phyloP scores from a whole-genome alignment of 768 basidiomycete species.

The Pleurotus salmoneostramineus region DNA sequence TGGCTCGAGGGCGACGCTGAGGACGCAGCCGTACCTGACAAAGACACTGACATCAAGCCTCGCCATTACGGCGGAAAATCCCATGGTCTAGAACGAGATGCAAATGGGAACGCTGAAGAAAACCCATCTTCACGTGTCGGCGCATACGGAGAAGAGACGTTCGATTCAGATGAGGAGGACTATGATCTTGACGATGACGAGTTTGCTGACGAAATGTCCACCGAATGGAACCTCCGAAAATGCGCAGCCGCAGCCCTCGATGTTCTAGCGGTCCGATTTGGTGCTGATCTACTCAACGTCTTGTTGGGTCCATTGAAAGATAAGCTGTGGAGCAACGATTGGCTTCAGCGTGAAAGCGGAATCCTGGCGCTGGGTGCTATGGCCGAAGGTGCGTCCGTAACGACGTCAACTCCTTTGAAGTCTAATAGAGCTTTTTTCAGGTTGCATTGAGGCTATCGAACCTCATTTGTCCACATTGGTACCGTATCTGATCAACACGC shows the following conservation, averaged over 20 bases:
- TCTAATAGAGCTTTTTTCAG: conserved; percentile 33
- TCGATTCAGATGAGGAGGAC: conserved; percentile 84
- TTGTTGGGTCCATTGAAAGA: conserved; percentile 87
- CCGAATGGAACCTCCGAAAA: conserved; percentile 98
- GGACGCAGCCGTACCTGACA: conserved; percentile 88
- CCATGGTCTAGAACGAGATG: conserved; percentile 81
- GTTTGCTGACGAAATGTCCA: conserved; percentile 94
- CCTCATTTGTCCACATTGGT: conserved; percentile 92
- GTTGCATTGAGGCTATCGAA: conserved; percentile 94
- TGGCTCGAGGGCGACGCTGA: conserved; percentile 93
- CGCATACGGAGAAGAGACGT: conserved; percentile 77
- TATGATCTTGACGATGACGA: conserved; percentile 86
- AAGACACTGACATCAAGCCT: conserved; percentile 94
- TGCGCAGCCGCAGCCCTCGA: conserved; percentile 97
- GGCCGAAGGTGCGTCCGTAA: conserved; percentile 77
- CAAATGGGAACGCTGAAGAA: conserved; percentile 30
- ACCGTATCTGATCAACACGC: conserved; percentile 86
- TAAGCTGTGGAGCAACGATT: conserved; percentile 89
- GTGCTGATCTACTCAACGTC: conserved; percentile 84
- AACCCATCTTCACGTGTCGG: conserved; percentile 39
- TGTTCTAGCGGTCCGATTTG: conserved; percentile 92
- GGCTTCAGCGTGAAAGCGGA: conserved; percentile 93
- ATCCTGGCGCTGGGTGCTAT: conserved; percentile 96
- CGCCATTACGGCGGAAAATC: conserved; percentile 84
- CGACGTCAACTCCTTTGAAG: neutral